Percentiles rank a stretch among this genome's conserved stretches.
These are phyloP conservation scores for Prunus mongolica DNA, from an alignment of 306 rosid species.

Conservation along the genomic window DNA sequence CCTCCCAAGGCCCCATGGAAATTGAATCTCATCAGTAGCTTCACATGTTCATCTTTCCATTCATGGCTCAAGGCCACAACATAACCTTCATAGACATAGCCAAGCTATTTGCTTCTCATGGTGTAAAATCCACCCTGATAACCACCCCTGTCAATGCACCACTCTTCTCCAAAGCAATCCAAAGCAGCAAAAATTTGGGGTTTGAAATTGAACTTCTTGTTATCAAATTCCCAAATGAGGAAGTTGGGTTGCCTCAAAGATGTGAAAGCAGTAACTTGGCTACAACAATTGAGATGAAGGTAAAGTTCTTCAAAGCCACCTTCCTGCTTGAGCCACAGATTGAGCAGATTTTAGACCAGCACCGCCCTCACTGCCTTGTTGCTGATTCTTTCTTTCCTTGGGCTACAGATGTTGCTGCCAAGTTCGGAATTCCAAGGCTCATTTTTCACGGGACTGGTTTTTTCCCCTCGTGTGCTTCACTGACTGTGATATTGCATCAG, in stretches of 20 bases:
- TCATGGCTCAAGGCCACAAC: constrained; percentile 14
- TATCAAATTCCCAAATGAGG: neutral
- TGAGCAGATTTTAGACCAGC: neutral
- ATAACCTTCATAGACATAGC: constrained; percentile 22
- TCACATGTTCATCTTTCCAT: no score
- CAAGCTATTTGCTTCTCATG: constrained; percentile 5
- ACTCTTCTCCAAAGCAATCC: neutral
- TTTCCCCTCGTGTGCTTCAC: constrained; percentile 13
- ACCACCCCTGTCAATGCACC: constrained; percentile 14
- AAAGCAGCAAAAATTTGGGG: neutral
- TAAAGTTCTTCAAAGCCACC: neutral
- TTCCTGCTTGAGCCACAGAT: neutral
- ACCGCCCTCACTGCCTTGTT: constrained; percentile 8
- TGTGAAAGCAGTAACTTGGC: constrained; percentile 24
- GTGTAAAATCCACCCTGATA: constrained; percentile 13
- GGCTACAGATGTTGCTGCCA: constrained; percentile 20
- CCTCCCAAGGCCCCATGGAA: no score
- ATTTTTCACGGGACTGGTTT: constrained; percentile 21
- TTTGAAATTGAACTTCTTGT: neutral
- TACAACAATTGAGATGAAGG: neutral
- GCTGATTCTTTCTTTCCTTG: constrained; percentile 20
- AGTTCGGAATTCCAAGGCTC: constrained; percentile 19
- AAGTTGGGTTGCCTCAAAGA: constrained; percentile 30
- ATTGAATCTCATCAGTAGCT: no score
- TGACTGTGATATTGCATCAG: neutral